Evolutionary conservation across 2,329 filamentous ascomycete genomes (phyloP), one percentile per base, ranked within the genome.

Genomic region (Aspergillus aculeatus): DNA sequence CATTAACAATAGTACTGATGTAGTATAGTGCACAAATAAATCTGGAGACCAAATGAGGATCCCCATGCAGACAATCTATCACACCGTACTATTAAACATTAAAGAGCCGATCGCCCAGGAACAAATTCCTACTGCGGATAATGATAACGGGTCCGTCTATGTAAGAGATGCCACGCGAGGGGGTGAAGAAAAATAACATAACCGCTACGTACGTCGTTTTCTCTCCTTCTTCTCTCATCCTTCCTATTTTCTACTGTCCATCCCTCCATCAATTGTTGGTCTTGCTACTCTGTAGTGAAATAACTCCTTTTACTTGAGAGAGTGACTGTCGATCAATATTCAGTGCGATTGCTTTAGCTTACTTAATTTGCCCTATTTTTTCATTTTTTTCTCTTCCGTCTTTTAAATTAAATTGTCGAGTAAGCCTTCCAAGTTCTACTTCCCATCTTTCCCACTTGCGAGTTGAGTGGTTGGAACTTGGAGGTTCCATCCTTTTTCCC

Each of bases 401-500:
- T 24, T 26, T 38, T 44, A 21, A 26, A 50, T 52, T 29, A 31
- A 35, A 16, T 49, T 54, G 32, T 26, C 26, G 26, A 26, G 49
- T 29, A 65, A 47, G 19, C 12, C 49, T 51, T 51, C 32, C 49
- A 26, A 26, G 12, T 50, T 29, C 31, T 29, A 7, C 32, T 50
- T 4, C 24, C 24, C 49, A 32, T 35, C 5, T n/a, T 59, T 47
- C 50, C 47, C 47, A 48, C 52, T 57, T 50, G 35, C 35, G 35
- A 14, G 35, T 41, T 41, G 38, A 19, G 38, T 41, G 38, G 38
- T 58, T 55, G 32, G 31, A 23, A 23, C 23, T 23, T 23, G 23
- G 26, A 9, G 47, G 49, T 62, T 47, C 52, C 53, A 53, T 41
- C 47, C n/a, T n/a, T n/a, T n/a, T n/a, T n/a, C n/a, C n/a, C n/a